Conservation (phyloP, 2,329 filamentous ascomycete genomes). For the Didymella pomorum region DNA sequence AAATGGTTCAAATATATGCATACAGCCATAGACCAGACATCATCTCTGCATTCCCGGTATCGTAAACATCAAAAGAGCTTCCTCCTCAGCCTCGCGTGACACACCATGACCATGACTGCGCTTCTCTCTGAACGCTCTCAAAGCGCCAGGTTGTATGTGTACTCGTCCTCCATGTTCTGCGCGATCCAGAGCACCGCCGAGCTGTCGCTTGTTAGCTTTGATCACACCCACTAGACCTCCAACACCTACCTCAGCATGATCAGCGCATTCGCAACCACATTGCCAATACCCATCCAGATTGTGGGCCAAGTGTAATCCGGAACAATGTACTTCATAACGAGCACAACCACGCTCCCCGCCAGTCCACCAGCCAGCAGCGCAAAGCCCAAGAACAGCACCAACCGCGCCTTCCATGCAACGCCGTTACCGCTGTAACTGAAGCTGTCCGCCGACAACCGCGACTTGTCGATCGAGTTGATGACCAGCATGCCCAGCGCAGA, state of each 20-base stretch:
- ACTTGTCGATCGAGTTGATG: conserved; percentile 76
- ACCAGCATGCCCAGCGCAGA: conserved; percentile 74
- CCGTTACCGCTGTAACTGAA: conserved; percentile 71
- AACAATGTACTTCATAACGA: conserved; percentile 73
- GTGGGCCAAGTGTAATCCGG: conserved; percentile 66
- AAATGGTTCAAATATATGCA: conserved; percentile 21
- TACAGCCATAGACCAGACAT: conserved; percentile 18
- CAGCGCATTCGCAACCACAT: conserved; percentile 69
- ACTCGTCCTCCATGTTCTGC: conserved; percentile 77
- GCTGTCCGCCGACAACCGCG: conserved; percentile 68
- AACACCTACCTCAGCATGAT: conserved; percentile 70
- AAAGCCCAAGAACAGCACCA: conserved; percentile 74
- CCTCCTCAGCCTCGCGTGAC: not conserved
- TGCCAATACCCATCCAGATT: conserved; percentile 72
- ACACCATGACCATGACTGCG: not conserved
- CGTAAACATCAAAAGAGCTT: conserved; percentile 5
- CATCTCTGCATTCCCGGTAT: conserved; percentile 7
- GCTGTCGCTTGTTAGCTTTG: conserved; percentile 52
- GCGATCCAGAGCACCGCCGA: conserved; percentile 72
- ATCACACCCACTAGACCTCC: not conserved
- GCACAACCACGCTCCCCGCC: conserved; percentile 71
- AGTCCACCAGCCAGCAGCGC: conserved; percentile 73
- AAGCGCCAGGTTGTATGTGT: conserved; percentile 73
- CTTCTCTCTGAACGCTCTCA: conserved; percentile 41
- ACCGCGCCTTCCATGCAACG: conserved; percentile 74